These are phyloP conservation scores for Sinapis alba DNA, from an alignment of 441 rosid genomes.

Conservation along the genomic window DNA sequence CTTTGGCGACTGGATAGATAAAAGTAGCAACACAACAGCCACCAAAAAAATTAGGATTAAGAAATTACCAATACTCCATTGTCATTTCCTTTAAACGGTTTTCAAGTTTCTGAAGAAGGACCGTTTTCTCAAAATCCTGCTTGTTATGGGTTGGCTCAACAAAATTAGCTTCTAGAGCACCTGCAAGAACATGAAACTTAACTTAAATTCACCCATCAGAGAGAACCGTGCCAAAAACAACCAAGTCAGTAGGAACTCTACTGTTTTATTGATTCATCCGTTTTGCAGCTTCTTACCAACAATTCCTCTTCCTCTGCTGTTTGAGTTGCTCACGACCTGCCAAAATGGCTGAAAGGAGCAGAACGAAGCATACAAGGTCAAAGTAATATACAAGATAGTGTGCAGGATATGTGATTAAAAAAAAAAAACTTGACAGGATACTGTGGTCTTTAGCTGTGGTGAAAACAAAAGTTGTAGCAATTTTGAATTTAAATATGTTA, in stretches of 20 bases:
- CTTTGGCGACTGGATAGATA: background rate
- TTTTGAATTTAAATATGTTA: background rate
- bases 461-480: background rate
- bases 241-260: slow-evolving; percentile 16
- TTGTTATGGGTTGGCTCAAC: slow-evolving; percentile 95
- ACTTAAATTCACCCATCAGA: slow-evolving; percentile 23
- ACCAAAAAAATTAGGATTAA: slow-evolving; percentile 6
- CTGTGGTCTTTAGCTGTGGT: slow-evolving; percentile 5
- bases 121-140: slow-evolving; percentile 97
- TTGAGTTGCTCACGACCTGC: slow-evolving; percentile 62
- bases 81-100: slow-evolving; percentile 92
- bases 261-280: slow-evolving; percentile 18
- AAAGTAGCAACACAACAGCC: background rate
- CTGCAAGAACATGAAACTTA: slow-evolving; percentile 46
- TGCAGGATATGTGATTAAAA: background rate
- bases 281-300: slow-evolving; percentile 72
- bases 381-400: background rate
- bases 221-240: slow-evolving; percentile 13
- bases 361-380: slow-evolving; percentile 17
- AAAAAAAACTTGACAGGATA: slow-evolving; percentile 17
- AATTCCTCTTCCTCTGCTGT: slow-evolving; percentile 85
- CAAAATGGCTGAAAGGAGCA: slow-evolving; percentile 77
- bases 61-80: slow-evolving; percentile 78
- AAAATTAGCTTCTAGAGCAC: slow-evolving; percentile 94
- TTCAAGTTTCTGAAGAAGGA: slow-evolving; percentile 97